Evolutionary conservation across 768 basidiomycete species (phyloP).

Genomic region (Harrya chromipes): DNA sequence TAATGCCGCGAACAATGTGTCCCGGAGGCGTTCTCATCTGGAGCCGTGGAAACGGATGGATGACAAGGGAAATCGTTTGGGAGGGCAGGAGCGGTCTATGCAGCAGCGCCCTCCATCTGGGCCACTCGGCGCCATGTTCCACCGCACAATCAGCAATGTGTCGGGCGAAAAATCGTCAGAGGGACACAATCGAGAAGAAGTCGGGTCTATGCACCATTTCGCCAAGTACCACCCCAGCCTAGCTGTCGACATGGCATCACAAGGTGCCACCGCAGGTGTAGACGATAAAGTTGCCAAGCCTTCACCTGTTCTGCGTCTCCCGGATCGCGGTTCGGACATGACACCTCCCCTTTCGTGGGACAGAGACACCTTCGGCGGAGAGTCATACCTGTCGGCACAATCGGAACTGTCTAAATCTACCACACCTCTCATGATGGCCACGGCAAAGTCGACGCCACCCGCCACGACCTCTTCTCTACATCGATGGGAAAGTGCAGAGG

Average conservation of each 20-base stretch:
- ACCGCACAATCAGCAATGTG: constrained; percentile 50
- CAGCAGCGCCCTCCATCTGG: constrained; percentile 39
- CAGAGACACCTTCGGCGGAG: constrained; percentile 42
- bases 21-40: constrained; percentile 40
- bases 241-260: constrained; percentile 49
- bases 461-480: constrained; percentile 51
- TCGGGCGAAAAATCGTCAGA: constrained; percentile 47
- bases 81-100: constrained; percentile 39
- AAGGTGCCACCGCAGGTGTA: constrained; percentile 20
- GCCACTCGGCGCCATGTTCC: constrained; percentile 61
- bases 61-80: constrained; percentile 45
- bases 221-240: constrained; percentile 57
- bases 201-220: constrained; percentile 41
- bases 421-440: constrained; percentile 45
- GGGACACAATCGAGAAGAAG: constrained; percentile 32
- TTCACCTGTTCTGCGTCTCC: constrained; percentile 42
- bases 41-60: constrained; percentile 60
- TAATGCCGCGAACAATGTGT: constrained; percentile 40
- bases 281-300: constrained; percentile 21
- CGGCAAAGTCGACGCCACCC: constrained; percentile 61
- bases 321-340: constrained; percentile 40
- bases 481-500: constrained; percentile 69
- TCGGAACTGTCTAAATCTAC: constrained; percentile 44
- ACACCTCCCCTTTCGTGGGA: constrained; percentile 49
- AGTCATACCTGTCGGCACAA: constrained; percentile 49